A percentile compares a stretch with the other conserved stretches of the same genome.
Evolutionary conservation across 306 rosid genomes (phyloP).

Genomic region (Prunus davidiana): DNA sequence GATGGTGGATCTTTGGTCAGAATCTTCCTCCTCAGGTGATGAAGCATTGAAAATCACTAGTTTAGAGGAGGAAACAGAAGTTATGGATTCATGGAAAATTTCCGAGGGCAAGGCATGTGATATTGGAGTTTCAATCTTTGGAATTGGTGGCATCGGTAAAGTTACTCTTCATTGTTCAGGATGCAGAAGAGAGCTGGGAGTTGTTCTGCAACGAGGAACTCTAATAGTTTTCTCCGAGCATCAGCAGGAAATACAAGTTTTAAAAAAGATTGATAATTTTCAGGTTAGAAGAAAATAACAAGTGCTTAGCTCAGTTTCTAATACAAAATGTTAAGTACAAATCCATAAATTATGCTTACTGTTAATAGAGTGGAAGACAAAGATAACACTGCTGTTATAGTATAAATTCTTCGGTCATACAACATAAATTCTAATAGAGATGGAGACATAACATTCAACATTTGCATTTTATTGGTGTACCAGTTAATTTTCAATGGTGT

Average conservation of each 20-base stretch:
- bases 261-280: too few species aligned
- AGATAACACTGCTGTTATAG: too few species aligned
- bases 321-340: too few species aligned
- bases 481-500: background rate
- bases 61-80: background rate
- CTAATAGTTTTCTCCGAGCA: background rate
- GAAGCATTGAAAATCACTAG: background rate
- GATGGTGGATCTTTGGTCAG: conserved; percentile 5
- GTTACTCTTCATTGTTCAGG: background rate
- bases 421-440: too few species aligned
- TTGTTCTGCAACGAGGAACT: conserved; percentile 13
- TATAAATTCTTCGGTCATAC: too few species aligned
- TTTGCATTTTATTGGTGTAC: too few species aligned
- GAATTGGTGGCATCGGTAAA: conserved; percentile 25
- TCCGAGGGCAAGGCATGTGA: background rate
- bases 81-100: background rate
- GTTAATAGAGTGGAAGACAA: too few species aligned
- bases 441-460: too few species aligned
- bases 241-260: accelerated
- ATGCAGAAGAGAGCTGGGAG: conserved; percentile 23
- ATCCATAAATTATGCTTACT: too few species aligned
- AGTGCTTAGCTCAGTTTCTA: too few species aligned
- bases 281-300: too few species aligned
- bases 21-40: conserved; percentile 1
- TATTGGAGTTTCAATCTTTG: background rate